Evolutionary conservation across 352 stramenopile genomes (phyloP), one percentile per base, ranked within the genome.

Genomic region (Phytophthora podocarpi): DNA sequence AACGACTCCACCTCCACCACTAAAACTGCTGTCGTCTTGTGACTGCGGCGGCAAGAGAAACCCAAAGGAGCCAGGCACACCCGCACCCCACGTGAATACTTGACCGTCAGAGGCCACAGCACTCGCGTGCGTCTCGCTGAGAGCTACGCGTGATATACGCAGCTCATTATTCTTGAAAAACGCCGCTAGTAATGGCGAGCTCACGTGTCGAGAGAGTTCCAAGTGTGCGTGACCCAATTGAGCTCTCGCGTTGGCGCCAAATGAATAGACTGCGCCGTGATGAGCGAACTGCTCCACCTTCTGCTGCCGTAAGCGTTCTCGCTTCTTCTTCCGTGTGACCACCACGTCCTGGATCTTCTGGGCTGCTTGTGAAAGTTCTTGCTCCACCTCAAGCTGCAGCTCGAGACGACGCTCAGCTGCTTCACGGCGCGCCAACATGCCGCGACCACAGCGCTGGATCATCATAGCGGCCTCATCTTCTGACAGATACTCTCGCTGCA

Each of bases 141-240:
- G 39, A 9, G 74, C 67, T 8, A 74, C 70, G 9, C 47, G 41
- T 2, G 83, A 64, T 23, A 92, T 79, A 0, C 83, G 79, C 27
- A 89, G 39, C 50, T 92, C 83, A 39, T 78, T 87, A 51, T 89
- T 81, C 49, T 90, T 89, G 64, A 92, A 92, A 62, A 82, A 89
- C 4, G 72, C 51, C 0, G 71, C 55, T 16, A 90, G 53, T 13
- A 87, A 45, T 3, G 83, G 83, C 1, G 76, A 71, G 0, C 67
- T 56, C 15, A 86, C 62, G 1, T 74, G 45, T 24, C 66, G 68
- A 1, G 71, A 52, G 11, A 79, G 37, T 8, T 89, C 80, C 11
- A 89, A 51, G 28, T 64, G 49, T 26, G 74, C 60, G 36, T 90
- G 79, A 0, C 72, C 80, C 4, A 92, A 57, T 16, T 90, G 78